Percentiles rank a stretch among this genome's conserved stretches.
These are phyloP conservation scores for Kodamaea jinghongensis DNA, from an alignment of 805 yeast genomes.

Conservation along the genomic window DNA sequence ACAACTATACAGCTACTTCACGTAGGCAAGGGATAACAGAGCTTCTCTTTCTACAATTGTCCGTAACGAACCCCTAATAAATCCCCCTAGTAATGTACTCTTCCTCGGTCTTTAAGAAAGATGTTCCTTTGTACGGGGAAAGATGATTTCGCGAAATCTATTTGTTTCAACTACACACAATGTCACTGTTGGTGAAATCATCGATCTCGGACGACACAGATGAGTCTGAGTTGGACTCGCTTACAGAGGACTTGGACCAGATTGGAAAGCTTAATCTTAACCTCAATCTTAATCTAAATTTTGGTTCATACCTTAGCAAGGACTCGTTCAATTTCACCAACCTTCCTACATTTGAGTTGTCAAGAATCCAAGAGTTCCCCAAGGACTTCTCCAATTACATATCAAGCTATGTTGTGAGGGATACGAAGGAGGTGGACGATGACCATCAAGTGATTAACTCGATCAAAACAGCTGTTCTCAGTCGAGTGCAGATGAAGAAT, in stretches of 20 bases:
- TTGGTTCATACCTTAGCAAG: conserved; percentile 20
- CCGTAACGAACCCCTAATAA: too few relatives aligned
- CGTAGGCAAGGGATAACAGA: too few relatives aligned
- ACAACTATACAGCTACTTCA: too few relatives aligned
- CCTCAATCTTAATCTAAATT: conserved; percentile 21
- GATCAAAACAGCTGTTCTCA: conserved; percentile 37
- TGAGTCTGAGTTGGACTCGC: conserved; percentile 35
- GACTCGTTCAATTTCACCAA: conserved; percentile 20
- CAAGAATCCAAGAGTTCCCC: conserved; percentile 22
- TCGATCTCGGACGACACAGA: conserved; percentile 1
- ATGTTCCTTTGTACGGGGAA: too few relatives aligned
- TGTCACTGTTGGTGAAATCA: too few relatives aligned
- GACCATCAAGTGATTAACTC: conserved; percentile 22
- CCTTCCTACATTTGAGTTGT: conserved; percentile 22
- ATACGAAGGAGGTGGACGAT: conserved; percentile 8
- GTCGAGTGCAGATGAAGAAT: conserved; percentile 42
- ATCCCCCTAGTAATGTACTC: too few relatives aligned
- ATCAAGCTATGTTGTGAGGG: conserved; percentile 21
- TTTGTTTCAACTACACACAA: too few relatives aligned
- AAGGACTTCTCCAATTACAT: conserved; percentile 31
- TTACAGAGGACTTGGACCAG: conserved; percentile 48
- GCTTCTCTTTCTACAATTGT: too few relatives aligned
- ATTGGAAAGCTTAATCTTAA: conserved; percentile 46
- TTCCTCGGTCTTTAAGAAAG: too few relatives aligned
- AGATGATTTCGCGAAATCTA: too few relatives aligned